phyloP scores from a whole-genome alignment of 345 rosid genomes.

The Rhodamnia argentea region DNA sequence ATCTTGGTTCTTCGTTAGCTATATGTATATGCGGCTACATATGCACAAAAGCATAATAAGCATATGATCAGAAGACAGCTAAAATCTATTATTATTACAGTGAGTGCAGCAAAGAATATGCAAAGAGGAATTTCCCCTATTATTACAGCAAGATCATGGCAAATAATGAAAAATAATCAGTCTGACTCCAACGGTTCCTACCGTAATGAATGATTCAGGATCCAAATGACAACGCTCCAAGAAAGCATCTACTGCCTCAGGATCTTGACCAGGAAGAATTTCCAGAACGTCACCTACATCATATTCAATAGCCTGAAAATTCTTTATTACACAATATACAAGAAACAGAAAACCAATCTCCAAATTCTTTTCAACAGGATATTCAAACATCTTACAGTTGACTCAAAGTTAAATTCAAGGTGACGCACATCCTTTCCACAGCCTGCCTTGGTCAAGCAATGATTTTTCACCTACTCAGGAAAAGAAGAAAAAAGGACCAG shows the following conservation, averaged over 20 bases:
- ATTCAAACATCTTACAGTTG: constrained; percentile 47
- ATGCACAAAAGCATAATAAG: not conserved
- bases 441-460: constrained; percentile 42
- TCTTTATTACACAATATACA: not conserved
- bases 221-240: constrained; percentile 62
- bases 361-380: not conserved
- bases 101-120: not conserved
- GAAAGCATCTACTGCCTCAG: constrained; percentile 62
- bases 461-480: constrained; percentile 43
- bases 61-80: not conserved
- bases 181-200: constrained; percentile 13
- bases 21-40: not conserved
- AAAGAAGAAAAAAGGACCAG: not conserved
- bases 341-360: not conserved
- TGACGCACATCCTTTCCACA: constrained; percentile 80
- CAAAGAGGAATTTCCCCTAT: not conserved
- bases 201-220: constrained; percentile 67
- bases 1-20: not conserved
- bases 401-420: constrained; percentile 77
- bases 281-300: constrained; percentile 88
- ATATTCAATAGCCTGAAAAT: constrained; percentile 41
- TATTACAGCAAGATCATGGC: not conserved
- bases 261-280: constrained; percentile 69
- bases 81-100: not conserved
- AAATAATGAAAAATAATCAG: not conserved